Evolutionary conservation across 1,139 yeast species (phyloP).

Genomic region (Lodderomyces elongisporus): DNA sequence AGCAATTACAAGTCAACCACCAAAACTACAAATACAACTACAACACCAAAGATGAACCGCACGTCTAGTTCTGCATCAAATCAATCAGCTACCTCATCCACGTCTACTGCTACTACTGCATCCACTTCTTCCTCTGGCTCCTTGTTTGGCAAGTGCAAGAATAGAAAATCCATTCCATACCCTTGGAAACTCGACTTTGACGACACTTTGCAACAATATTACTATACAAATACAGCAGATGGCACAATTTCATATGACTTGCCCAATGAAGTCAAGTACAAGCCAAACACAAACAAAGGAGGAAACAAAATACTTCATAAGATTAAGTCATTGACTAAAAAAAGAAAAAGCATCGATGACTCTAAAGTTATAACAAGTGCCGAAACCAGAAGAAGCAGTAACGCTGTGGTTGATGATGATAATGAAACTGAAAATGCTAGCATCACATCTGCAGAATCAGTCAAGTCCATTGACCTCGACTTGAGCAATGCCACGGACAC

Average conservation of each 20-base stretch:
- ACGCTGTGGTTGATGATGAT: too few relatives aligned
- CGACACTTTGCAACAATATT: slow-evolving; percentile 30
- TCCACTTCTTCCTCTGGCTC: too few relatives aligned
- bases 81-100: too few relatives aligned
- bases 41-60: too few relatives aligned
- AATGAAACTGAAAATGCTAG: neutral
- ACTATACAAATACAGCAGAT: slow-evolving; percentile 30
- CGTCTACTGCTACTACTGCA: too few relatives aligned
- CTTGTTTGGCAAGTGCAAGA: too few relatives aligned
- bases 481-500: slow-evolving; percentile 11
- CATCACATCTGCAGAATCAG: neutral
- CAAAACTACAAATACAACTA: too few relatives aligned
- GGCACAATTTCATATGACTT: slow-evolving; percentile 34
- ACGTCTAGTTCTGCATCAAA: too few relatives aligned
- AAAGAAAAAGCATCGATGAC: neutral
- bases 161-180: too few relatives aligned
- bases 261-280: slow-evolving; percentile 35
- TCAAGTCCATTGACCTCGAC: slow-evolving; percentile 4
- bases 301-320: neutral
- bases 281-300: slow-evolving; percentile 1
- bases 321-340: neutral
- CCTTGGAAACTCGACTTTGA: slow-evolving; percentile 30
- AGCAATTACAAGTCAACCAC: too few relatives aligned
- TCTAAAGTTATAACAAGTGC: too few relatives aligned
- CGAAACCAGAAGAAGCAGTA: too few relatives aligned